A percentile compares a stretch with the other conserved stretches of the same genome.
Evolutionary conservation across 495 filamentous ascomycete genomes (phyloP).

Genomic region (Trypethelium eluteriae): DNA sequence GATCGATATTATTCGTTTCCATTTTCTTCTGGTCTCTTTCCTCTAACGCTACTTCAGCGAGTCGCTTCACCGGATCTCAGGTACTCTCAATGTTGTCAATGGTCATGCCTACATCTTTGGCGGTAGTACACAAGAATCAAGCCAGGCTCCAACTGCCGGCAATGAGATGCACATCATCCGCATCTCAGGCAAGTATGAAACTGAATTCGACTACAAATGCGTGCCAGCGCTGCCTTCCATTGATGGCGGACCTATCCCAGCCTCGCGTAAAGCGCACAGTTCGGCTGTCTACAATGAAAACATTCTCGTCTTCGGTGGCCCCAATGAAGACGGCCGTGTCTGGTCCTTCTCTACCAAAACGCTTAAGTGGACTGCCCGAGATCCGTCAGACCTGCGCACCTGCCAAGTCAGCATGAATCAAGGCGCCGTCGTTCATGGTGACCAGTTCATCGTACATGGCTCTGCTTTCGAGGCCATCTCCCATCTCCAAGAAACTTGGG

Average conservation of each 20-base stretch:
- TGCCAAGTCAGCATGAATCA: slow-evolving; percentile 10
- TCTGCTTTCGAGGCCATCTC: slow-evolving; percentile 21
- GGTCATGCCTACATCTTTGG: slow-evolving; percentile 47
- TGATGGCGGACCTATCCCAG: slow-evolving; percentile 29
- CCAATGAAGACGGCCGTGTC: slow-evolving; percentile 31
- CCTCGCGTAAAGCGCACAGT: slow-evolving; percentile 36
- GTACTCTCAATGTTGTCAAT: slow-evolving; percentile 41
- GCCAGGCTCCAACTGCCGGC: slow-evolving; percentile 33
- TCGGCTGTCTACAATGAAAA: slow-evolving; percentile 33
- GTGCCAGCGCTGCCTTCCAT: slow-evolving; percentile 24
- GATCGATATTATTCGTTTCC: no score
- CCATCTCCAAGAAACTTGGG: slow-evolving; percentile 37
- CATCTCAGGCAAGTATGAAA: slow-evolving; percentile 30
- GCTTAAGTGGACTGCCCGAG: slow-evolving; percentile 8
- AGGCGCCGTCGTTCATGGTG: slow-evolving; percentile 12
- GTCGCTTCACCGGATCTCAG: slow-evolving; percentile 34
- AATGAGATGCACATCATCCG: slow-evolving; percentile 41
- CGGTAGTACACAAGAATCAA: slow-evolving; percentile 29
- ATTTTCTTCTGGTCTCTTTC: background rate
- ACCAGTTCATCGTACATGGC: slow-evolving; percentile 37
- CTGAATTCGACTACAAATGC: slow-evolving; percentile 34
- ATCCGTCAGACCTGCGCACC: background rate
- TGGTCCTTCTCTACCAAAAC: slow-evolving; percentile 41
- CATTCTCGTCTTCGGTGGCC: slow-evolving; percentile 42
- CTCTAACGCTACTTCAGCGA: background rate